Base-by-base conservation (phyloP, 495 filamentous ascomycete genomes). In the Penicillium goetzii region DNA sequence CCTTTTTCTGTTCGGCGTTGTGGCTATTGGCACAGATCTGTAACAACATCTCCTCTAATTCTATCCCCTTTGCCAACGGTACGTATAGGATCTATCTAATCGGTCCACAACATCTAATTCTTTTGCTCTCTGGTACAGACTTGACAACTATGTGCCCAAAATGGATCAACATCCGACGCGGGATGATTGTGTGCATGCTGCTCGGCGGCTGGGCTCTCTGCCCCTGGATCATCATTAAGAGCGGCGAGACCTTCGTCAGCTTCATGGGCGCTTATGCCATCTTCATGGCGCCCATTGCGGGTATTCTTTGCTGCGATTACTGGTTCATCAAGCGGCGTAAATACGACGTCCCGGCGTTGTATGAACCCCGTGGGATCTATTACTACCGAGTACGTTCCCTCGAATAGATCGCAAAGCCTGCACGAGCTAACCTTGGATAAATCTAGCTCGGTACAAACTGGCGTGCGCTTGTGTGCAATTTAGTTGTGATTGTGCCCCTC, bases 171-270 rank as follows among this genome's bases (percentile, higher is more conserved):
- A 88, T 88, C 61, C 72, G 71, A 28, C 80, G 86, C 32, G 86
- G 83, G 12, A 82, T 80, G 51, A 68, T 88, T 26, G 73, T 88
- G 55, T 81, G 81, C 34, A 82, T 82, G 9, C 64, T 86, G 52
- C 63, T 87, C 40, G 78, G 76, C 11, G 78, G 79, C 56, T 88
- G 85, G 84, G 84, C 79, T 17, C 74, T 86, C 7, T 83, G 85
- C 0, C 86, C 85, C 3, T 89, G 86, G 86, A 88, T 86, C 68
- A 88, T 89, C 51, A 69, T 89, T 26, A 81, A 75, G 45, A 47
- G n/a, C 10, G 56, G 38, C 15, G 67, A 72, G 17, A 84, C 78
- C 1, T 84, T 89, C 70, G 79, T 89, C 10, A 80, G 79, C 34
- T 89, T 89, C 71, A 83, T 89, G 78, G 69, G 68, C 11, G 78